Evolutionary conservation across 2,329 filamentous ascomycete genomes (phyloP).

Genomic region (Scytalidium lignicola): DNA sequence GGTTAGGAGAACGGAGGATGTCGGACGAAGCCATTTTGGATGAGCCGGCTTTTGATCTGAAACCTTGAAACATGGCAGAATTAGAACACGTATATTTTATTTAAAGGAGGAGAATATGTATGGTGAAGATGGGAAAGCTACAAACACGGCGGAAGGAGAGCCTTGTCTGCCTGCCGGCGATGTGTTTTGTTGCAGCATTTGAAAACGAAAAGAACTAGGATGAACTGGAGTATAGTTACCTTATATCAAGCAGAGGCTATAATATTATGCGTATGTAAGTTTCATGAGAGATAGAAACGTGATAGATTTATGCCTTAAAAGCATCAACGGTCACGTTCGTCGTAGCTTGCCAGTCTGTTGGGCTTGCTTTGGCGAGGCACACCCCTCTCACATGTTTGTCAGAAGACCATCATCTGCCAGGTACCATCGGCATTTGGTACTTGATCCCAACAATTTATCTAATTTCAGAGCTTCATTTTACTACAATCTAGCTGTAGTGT

Average conservation of each 20-base stretch:
- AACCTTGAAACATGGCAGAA: not conserved
- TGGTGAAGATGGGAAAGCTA: not conserved
- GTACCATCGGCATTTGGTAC: not conserved
- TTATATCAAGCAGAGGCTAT: not conserved
- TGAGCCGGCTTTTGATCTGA: not conserved
- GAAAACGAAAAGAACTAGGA: not conserved
- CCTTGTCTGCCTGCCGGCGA: not conserved
- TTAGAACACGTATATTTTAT: not conserved
- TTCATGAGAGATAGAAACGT: not conserved
- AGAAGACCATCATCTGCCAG: not conserved
- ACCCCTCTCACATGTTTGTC: not conserved
- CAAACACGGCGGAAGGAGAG: not conserved
- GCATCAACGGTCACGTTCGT: not conserved
- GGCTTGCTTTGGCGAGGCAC: not conserved
- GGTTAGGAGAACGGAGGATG: slow-evolving; percentile 44
- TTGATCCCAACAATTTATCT: too few species aligned
- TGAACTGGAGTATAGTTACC: not conserved
- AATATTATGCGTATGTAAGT: not conserved
- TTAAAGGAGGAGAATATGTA: not conserved
- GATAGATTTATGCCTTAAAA: not conserved
- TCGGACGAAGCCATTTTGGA: slow-evolving; percentile 9
- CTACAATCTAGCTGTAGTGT: too few species aligned
- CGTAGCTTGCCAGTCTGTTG: not conserved
- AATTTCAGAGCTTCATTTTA: too few species aligned
- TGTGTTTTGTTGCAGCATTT: not conserved